These are phyloP conservation scores for Mycena alexandri DNA, from an alignment of 768 basidiomycete genomes.

Conservation along the genomic window DNA sequence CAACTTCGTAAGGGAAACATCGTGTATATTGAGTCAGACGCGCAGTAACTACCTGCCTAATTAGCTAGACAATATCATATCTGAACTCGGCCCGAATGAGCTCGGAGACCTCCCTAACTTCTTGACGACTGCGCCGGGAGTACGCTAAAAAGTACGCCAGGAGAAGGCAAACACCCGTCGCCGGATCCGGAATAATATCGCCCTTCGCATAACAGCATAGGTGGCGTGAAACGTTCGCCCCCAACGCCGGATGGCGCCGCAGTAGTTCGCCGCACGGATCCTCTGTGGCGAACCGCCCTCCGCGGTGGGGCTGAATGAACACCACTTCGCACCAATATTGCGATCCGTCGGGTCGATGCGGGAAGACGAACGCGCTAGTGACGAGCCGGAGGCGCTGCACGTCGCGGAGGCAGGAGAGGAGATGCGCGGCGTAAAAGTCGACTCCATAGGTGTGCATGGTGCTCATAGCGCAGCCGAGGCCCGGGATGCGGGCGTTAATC, in stretches of 20 bases:
- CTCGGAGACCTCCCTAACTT: constrained; percentile 20
- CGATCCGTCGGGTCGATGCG: constrained; percentile 24
- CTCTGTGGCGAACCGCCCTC: constrained; percentile 14
- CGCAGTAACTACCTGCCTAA: too few relatives aligned
- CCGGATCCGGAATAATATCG: constrained; percentile 27
- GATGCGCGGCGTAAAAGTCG: constrained; percentile 31
- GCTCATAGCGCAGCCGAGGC: constrained; percentile 30
- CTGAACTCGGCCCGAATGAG: constrained; percentile 26
- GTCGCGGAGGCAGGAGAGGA: constrained; percentile 28
- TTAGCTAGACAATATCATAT: constrained; percentile 11
- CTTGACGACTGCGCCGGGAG: constrained; percentile 19
- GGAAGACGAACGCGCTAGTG: constrained; percentile 8
- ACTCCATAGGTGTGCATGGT: constrained; percentile 29
- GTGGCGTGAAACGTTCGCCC: constrained; percentile 12
- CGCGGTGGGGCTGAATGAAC: constrained; percentile 29
- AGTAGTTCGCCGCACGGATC: constrained; percentile 28
- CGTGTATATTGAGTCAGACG: too few relatives aligned
- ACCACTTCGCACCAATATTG: constrained; percentile 34
- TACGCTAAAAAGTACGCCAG: constrained; percentile 31
- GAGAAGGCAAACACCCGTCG: constrained; percentile 27
- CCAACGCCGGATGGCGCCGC: constrained; percentile 7
- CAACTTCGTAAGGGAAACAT: too few relatives aligned
- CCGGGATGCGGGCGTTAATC: constrained; percentile 33
- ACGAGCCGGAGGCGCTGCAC: constrained; percentile 15
- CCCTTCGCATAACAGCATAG: constrained; percentile 25